These are phyloP conservation scores for Phyllosticta citriasiana DNA, from an alignment of 2,329 filamentous ascomycete genomes.

Conservation along the genomic window DNA sequence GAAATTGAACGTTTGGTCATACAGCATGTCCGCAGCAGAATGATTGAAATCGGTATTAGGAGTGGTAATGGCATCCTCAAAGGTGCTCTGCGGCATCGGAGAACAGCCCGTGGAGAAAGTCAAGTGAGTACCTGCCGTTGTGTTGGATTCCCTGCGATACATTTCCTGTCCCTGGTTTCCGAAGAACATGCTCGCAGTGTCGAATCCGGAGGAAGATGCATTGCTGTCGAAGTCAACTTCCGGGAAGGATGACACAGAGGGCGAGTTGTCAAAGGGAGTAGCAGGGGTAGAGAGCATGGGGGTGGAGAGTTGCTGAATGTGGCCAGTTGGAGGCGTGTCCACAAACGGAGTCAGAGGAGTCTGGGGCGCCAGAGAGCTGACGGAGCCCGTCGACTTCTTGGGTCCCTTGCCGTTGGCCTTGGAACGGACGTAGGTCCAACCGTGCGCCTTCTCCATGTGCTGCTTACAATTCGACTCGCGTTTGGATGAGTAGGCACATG, in stretches of 20 bases:
- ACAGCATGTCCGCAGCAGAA: conserved; percentile 45
- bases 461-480: conserved; percentile 95
- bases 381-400: conserved; percentile 22
- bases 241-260: conserved; percentile 29
- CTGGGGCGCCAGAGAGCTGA: conserved; percentile 22
- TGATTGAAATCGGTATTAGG: conserved; percentile 45
- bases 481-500: conserved; percentile 90
- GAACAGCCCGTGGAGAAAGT: conserved; percentile 33
- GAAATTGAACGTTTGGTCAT: conserved; percentile 50
- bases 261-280: conserved; percentile 32
- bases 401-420: conserved; percentile 71
- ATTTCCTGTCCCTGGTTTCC: conserved; percentile 18
- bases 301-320: conserved; percentile 18
- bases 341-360: conserved; percentile 27
- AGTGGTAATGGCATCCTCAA: conserved; percentile 35
- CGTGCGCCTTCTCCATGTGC: conserved; percentile 96
- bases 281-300: conserved; percentile 25
- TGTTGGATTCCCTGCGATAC: conserved; percentile 27
- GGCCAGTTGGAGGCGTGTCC: conserved; percentile 24
- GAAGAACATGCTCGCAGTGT: background rate
- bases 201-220: conserved; percentile 17
- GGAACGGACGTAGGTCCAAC: conserved; percentile 80
- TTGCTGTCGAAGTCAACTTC: conserved; percentile 17
- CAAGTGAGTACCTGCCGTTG: conserved; percentile 25
- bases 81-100: conserved; percentile 30